Evolutionary conservation across 306 rosid species (phyloP).

Genomic region (Abrus pulchellus): DNA sequence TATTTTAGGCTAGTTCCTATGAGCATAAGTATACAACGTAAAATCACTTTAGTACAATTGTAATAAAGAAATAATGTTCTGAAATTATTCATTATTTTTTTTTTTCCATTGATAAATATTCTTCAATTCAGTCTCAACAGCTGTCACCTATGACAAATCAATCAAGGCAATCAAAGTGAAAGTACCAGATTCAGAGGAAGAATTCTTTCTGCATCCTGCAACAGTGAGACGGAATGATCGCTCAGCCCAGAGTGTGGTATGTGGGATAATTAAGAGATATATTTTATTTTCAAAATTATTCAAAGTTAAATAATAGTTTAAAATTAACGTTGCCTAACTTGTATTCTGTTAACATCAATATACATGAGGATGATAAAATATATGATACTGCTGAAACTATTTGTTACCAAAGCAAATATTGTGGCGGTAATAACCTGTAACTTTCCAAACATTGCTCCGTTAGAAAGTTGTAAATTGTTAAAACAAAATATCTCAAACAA

Average conservation of each 20-base stretch:
- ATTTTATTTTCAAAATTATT: slow-evolving; percentile 2
- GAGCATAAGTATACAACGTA: neutral
- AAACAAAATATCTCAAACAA: neutral
- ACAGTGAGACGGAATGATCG: slow-evolving; percentile 96
- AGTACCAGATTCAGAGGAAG: slow-evolving; percentile 93
- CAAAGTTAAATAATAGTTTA: slow-evolving; percentile 10
- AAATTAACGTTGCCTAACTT: slow-evolving; percentile 7
- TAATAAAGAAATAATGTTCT: neutral
- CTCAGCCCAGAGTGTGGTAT: slow-evolving; percentile 98
- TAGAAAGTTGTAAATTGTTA: slow-evolving; percentile 7
- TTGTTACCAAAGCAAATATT: slow-evolving; percentile 21
- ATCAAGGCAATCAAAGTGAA: slow-evolving; percentile 90
- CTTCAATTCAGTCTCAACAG: slow-evolving; percentile 78
- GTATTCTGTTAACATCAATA: neutral
- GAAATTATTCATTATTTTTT: slow-evolving; percentile 7
- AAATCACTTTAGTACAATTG: neutral
- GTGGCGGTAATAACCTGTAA: neutral
- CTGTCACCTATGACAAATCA: slow-evolving; percentile 88
- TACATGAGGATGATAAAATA: neutral
- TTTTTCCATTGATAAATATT: slow-evolving; percentile 34
- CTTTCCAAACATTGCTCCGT: slow-evolving; percentile 17
- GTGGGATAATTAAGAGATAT: slow-evolving; percentile 39
- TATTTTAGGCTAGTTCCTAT: neutral
- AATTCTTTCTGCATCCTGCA: slow-evolving; percentile 94
- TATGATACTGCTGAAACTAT: neutral